Evolutionary conservation across 139 green algal species (phyloP), one percentile per base, ranked within the genome.

Genomic region (Chlorella vulgaris): DNA sequence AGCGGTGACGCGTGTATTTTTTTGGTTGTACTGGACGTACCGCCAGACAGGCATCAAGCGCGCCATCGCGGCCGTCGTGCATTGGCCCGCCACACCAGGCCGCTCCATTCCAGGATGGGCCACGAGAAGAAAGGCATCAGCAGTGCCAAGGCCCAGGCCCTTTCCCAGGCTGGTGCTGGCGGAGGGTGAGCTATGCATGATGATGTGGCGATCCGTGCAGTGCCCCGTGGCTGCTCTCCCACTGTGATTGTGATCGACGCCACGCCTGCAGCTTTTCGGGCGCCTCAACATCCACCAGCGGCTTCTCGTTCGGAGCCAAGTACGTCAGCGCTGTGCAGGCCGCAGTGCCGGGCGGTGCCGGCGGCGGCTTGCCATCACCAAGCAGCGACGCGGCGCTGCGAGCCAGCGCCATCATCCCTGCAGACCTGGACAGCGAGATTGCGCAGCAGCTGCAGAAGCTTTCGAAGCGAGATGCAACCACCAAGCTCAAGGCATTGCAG

Each of bases 401-500:
- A 10, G 29, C 75, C 4, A 36, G 15, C 0, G 58, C 51, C 10
- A 69, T 80, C 38, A 61, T 89, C 8, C 80, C 87, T 24, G 33
- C 65, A 19, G 86, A 93, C 8, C 40, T 94, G 39, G 90, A 94
- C 74, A 83, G 84, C 6, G 93, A 97, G 61, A 65, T 95, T 0
- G 86, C 90, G 4, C 89, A 93, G 76, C 89, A 90, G 76, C 79
- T 98, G 69, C 87, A 90, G 47, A 91, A 93, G 66, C 81, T 98
- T 35, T 84, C 86, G 15, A 98, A 98, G 78, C 79, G 84, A 0
- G 93, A 98, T 78, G 70, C 90, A 15, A 94, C 83, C 50, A 98
- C 94, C 7, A 95, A 94, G 82, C 76, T 92, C 39, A 98, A 98
- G 61, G 94, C 94, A 2, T 86, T 98, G 83, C 88, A 95, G 89